phyloP scores from a whole-genome alignment of 441 rosid genomes.

The Melastoma candidum region DNA sequence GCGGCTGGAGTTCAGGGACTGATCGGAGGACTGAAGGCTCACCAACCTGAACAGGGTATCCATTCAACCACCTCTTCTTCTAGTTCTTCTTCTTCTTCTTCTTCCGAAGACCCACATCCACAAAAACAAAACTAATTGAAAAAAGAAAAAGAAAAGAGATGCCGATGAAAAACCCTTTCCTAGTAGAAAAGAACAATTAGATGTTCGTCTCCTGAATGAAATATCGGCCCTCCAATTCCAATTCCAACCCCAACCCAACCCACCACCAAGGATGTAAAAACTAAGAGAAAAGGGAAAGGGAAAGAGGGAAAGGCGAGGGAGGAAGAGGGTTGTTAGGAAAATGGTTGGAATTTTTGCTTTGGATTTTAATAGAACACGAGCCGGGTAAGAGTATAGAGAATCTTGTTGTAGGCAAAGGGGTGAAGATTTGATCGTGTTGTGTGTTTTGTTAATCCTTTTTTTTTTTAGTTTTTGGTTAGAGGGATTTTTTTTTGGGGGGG shows the following conservation, averaged over 20 bases:
- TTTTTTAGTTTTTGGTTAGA: no score
- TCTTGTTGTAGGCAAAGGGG: not conserved
- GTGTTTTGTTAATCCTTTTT: conserved; percentile 23
- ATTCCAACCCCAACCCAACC: no score
- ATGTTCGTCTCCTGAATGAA: no score
- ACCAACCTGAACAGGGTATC: conserved; percentile 91
- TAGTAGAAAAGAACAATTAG: no score
- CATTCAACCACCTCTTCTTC: conserved; percentile 29
- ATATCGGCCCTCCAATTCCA: no score
- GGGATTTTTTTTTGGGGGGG: no score
- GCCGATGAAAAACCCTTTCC: no score
- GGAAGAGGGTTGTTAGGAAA: no score
- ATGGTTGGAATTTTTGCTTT: no score
- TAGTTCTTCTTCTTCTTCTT: not conserved
- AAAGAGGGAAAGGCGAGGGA: no score
- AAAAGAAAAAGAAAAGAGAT: conserved; percentile 1
- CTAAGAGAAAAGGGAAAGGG: no score
- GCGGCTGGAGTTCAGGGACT: conserved; percentile 17
- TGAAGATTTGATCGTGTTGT: conserved; percentile 10
- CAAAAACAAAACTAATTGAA: not conserved
- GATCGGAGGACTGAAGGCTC: conserved; percentile 25
- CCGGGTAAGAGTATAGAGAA: not conserved
- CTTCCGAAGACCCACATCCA: conserved; percentile 39
- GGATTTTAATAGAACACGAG: not conserved
- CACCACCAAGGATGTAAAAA: no score